A percentile compares a stretch with the other conserved stretches of the same genome.
Conservation (phyloP, 2,329 filamentous ascomycete genomes). For the Claviceps digitariae region DNA sequence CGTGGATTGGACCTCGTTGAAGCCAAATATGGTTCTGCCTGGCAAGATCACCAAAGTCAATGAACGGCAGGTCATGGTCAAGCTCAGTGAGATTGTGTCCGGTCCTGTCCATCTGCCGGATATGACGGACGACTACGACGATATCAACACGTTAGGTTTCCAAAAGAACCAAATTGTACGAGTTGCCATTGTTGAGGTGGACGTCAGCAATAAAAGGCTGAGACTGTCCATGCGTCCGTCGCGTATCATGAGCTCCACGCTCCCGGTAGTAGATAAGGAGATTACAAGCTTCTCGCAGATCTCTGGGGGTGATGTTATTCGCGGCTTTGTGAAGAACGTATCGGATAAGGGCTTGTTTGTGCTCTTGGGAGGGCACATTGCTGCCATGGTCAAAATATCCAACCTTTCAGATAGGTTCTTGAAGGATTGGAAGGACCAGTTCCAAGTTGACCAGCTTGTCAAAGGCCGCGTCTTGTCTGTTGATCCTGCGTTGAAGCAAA, state of each 20-base stretch:
- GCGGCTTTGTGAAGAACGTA: slow-evolving; percentile 86
- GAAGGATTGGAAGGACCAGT: slow-evolving; percentile 90
- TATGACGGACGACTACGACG: slow-evolving; percentile 71
- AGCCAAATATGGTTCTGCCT: slow-evolving; percentile 67
- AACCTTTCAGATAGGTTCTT: slow-evolving; percentile 84
- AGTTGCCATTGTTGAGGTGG: slow-evolving; percentile 71
- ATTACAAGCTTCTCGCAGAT: slow-evolving; percentile 59
- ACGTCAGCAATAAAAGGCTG: slow-evolving; percentile 72
- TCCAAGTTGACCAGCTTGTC: slow-evolving; percentile 80
- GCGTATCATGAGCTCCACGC: slow-evolving; percentile 72
- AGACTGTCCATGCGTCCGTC: slow-evolving; percentile 75
- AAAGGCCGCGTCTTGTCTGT: slow-evolving; percentile 70
- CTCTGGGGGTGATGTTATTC: slow-evolving; percentile 62
- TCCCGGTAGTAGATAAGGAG: slow-evolving; percentile 69
- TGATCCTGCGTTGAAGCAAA: slow-evolving; percentile 52
- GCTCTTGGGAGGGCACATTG: slow-evolving; percentile 65
- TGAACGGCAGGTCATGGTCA: slow-evolving; percentile 72
- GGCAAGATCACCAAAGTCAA: slow-evolving; percentile 75
- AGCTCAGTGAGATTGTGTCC: slow-evolving; percentile 67
- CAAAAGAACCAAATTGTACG: slow-evolving; percentile 77
- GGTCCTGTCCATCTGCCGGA: slow-evolving; percentile 75
- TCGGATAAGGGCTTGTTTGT: slow-evolving; percentile 84
- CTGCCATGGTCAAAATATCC: slow-evolving; percentile 70
- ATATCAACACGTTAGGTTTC: slow-evolving; percentile 61
- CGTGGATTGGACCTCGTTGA: slow-evolving; percentile 57